Conservation (phyloP, 768 basidiomycete genomes). For the Tylopilus vinaceipallidus region DNA sequence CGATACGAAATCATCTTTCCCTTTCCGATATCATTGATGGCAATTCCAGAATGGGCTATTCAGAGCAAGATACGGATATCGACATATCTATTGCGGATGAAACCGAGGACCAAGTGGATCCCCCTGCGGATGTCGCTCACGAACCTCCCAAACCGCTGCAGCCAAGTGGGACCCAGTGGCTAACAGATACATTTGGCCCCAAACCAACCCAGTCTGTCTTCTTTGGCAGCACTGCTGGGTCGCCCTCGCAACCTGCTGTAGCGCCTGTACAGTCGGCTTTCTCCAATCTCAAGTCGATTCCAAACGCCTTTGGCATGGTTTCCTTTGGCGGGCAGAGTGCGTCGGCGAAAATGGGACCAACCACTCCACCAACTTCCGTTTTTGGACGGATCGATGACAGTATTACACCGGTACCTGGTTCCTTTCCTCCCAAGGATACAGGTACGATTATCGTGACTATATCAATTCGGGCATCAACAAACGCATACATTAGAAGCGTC, state of each 20-base stretch:
- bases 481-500: neutral
- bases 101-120: constrained; percentile 18
- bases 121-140: neutral
- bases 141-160: constrained; percentile 14
- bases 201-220: constrained; percentile 28
- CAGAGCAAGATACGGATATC: constrained; percentile 24
- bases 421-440: neutral
- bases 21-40: constrained; percentile 73
- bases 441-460: constrained; percentile 11
- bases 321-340: constrained; percentile 18
- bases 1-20: constrained; percentile 53
- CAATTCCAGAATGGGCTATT: constrained; percentile 31
- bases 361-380: constrained; percentile 1
- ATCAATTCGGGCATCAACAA: neutral
- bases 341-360: constrained; percentile 1
- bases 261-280: constrained; percentile 30
- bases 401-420: neutral
- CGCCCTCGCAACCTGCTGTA: constrained; percentile 14
- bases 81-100: constrained; percentile 24
- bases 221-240: constrained; percentile 9
- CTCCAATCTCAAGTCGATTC: constrained; percentile 31
- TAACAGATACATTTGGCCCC: constrained; percentile 31
- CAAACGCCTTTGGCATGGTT: constrained; percentile 34
- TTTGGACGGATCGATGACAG: constrained; percentile 8
- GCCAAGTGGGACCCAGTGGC: constrained; percentile 34